A percentile compares a stretch with the other conserved stretches of the same genome.
Conservation (phyloP, 2,329 filamentous ascomycete species). For the Leptographium lundbergii region DNA sequence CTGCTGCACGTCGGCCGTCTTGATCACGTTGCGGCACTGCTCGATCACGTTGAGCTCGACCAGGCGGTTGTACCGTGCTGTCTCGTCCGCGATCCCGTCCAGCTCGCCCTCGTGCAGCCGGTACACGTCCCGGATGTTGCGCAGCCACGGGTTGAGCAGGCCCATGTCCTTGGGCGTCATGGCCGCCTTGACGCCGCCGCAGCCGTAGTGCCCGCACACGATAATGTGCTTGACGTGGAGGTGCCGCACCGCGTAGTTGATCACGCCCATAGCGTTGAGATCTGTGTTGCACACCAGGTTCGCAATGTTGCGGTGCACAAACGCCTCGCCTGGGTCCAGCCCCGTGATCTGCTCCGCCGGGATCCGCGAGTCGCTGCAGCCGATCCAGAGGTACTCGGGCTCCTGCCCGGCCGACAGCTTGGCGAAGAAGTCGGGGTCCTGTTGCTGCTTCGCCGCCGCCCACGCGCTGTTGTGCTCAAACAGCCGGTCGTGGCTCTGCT, state of each 20-base stretch:
- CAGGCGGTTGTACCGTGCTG: conserved; percentile 53
- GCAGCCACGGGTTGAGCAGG: conserved; percentile 60
- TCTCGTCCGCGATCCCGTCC: conserved; percentile 45
- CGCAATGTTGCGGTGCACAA: conserved; percentile 91
- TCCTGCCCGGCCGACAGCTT: conserved; percentile 51
- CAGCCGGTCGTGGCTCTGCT: conserved; percentile 51
- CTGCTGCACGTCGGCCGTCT: conserved; percentile 70
- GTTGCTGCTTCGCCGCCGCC: conserved; percentile 44
- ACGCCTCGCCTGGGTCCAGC: conserved; percentile 78
- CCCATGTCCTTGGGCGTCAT: conserved; percentile 60
- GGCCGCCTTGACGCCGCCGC: conserved; percentile 30
- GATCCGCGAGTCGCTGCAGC: conserved; percentile 81
- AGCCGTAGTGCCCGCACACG: conserved; percentile 69
- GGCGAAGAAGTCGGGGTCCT: conserved; percentile 53
- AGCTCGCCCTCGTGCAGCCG: conserved; percentile 59
- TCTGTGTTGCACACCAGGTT: conserved; percentile 75
- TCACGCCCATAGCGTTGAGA: conserved; percentile 29
- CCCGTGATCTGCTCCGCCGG: conserved; percentile 83
- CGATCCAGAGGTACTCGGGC: conserved; percentile 74
- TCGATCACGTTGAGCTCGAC: conserved; percentile 75
- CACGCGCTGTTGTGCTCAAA: conserved; percentile 58
- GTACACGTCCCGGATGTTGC: conserved; percentile 65
- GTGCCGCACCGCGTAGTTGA: conserved; percentile 75
- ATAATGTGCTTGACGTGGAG: conserved; percentile 72
- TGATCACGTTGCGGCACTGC: conserved; percentile 65